These are phyloP conservation scores for Aureobasidium namibiae DNA, from an alignment of 2,329 filamentous ascomycete species.

Conservation along the genomic window DNA sequence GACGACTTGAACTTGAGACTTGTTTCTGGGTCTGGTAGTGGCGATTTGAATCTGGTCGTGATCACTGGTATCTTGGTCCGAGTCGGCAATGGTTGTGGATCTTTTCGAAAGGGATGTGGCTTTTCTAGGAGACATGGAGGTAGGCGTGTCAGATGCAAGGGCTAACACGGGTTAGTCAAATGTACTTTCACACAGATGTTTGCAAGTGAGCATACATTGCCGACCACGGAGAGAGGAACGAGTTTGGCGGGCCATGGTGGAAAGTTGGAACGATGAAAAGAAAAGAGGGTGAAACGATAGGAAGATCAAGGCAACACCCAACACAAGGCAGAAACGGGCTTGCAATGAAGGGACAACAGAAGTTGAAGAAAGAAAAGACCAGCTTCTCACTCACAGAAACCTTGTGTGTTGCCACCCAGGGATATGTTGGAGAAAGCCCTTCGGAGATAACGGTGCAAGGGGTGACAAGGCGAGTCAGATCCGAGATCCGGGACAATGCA, in stretches of 20 bases:
- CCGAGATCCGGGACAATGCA: slow-evolving; percentile 6
- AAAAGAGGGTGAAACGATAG: neutral
- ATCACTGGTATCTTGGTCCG: neutral
- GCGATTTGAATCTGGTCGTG: neutral
- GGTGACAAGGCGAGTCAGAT: neutral
- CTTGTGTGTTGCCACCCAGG: slow-evolving; percentile 1
- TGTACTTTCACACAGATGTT: neutral
- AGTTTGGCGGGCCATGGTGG: slow-evolving; percentile 6
- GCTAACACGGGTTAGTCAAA: slow-evolving; percentile 4
- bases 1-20: slow-evolving; percentile 9
- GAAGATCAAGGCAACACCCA: neutral
- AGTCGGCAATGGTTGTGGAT: slow-evolving; percentile 1
- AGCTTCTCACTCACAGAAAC: neutral
- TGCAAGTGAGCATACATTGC: neutral
- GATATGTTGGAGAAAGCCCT: neutral
- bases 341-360: neutral
- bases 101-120: neutral
- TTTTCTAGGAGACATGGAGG: neutral
- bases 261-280: neutral
- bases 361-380: neutral
- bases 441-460: neutral
- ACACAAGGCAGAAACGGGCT: neutral
- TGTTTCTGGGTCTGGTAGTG: neutral
- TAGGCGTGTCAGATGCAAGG: neutral
- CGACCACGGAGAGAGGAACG: slow-evolving; percentile 5